A percentile compares a stretch with the other conserved stretches of the same genome.
These are phyloP conservation scores for Cordyceps cicadae DNA, from an alignment of 2,329 filamentous ascomycete species.

Conservation along the genomic window DNA sequence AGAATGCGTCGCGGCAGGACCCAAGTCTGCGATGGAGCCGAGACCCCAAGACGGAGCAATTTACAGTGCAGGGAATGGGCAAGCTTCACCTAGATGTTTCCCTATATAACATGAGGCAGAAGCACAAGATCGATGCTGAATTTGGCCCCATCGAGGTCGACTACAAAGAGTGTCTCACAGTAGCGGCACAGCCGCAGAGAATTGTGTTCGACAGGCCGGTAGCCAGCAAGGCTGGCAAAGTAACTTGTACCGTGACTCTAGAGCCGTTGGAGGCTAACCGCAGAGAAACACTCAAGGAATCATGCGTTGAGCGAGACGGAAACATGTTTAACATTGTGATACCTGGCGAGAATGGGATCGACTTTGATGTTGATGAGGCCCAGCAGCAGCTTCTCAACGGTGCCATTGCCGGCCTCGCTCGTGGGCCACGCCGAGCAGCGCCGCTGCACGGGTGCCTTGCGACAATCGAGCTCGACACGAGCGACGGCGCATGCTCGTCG, in stretches of 20 bases:
- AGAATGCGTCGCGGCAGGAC: constrained; percentile 78
- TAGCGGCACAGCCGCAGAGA: constrained; percentile 46
- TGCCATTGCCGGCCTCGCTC: constrained; percentile 71
- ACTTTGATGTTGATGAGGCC: constrained; percentile 41
- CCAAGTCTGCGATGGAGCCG: constrained; percentile 79
- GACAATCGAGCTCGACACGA: constrained; percentile 58
- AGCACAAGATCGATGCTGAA: constrained; percentile 77
- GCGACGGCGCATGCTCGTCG: constrained; percentile 44
- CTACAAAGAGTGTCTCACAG: constrained; percentile 75
- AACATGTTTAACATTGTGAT: constrained; percentile 57
- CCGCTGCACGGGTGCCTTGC: constrained; percentile 72
- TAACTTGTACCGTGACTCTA: constrained; percentile 62
- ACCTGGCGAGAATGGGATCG: constrained; percentile 40
- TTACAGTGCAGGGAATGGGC: constrained; percentile 91
- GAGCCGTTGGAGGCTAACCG: constrained; percentile 47
- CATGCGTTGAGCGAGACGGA: constrained; percentile 52
- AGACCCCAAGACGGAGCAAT: constrained; percentile 87
- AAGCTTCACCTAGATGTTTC: constrained; percentile 93
- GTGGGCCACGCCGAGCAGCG: constrained; percentile 72
- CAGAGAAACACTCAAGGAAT: constrained; percentile 30
- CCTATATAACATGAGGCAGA: constrained; percentile 74
- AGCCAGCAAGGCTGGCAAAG: constrained; percentile 70
- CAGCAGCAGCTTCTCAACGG: constrained; percentile 64
- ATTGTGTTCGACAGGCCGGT: constrained; percentile 70
- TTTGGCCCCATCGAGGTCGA: constrained; percentile 93